Percentiles rank a stretch among this genome's conserved stretches.
Conservation (phyloP, 2,329 filamentous ascomycete genomes). For the Venturia asperata region DNA sequence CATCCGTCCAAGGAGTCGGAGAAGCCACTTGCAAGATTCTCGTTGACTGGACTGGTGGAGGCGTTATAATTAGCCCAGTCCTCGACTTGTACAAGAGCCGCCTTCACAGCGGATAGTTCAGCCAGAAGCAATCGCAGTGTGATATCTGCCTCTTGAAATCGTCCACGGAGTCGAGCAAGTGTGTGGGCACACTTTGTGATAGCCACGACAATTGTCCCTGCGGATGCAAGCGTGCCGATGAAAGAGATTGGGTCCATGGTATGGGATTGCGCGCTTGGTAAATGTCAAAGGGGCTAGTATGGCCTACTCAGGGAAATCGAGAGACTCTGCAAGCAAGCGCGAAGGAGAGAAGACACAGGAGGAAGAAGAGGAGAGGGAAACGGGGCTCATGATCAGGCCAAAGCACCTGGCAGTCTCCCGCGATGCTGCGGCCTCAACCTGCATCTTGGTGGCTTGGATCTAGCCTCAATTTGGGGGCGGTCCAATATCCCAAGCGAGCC, state of each 20-base stretch:
- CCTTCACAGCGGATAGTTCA: constrained; percentile 32
- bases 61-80: constrained; percentile 29
- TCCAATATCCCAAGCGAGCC: not conserved
- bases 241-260: constrained; percentile 32
- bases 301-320: not conserved
- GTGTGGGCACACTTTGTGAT: constrained; percentile 31
- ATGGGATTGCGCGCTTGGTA: not conserved
- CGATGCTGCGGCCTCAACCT: constrained; percentile 2
- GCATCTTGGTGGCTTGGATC: not conserved
- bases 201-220: constrained; percentile 30
- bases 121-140: constrained; percentile 33
- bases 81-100: constrained; percentile 32
- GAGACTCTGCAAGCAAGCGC: not conserved
- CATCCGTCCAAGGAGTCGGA: constrained; percentile 22
- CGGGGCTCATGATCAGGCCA: not conserved
- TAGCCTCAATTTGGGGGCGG: not conserved
- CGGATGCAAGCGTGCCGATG: constrained; percentile 31
- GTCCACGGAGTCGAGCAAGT: constrained; percentile 30
- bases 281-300: not conserved
- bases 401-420: not conserved
- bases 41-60: constrained; percentile 16
- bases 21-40: constrained; percentile 22
- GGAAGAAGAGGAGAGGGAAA: not conserved
- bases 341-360: not conserved
- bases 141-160: constrained; percentile 33